A percentile compares a stretch with the other conserved stretches of the same genome.
These are phyloP conservation scores for Stephania yunnanensis DNA, from an alignment of 164 flowering plant genomes.

Conservation along the genomic window DNA sequence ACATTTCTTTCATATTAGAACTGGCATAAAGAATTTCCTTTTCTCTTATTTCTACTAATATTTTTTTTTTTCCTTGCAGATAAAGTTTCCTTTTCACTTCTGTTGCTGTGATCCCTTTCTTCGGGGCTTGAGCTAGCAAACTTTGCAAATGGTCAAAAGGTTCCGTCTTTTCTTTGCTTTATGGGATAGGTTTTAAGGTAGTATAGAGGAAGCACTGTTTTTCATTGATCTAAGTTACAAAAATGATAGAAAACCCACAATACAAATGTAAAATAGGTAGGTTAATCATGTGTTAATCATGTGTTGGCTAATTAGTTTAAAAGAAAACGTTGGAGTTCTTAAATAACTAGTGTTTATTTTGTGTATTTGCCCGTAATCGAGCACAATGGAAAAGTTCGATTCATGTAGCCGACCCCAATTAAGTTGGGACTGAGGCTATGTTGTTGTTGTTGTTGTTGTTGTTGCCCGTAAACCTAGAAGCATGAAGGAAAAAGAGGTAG, in stretches of 20 bases:
- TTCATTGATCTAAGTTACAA: background rate
- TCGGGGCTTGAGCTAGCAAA: constrained; percentile 11
- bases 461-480: background rate
- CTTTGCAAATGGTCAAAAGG: constrained; percentile 32
- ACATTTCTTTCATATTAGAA: background rate
- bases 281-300: no score
- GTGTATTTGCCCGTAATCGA: background rate
- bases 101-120: background rate
- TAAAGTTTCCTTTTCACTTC: constrained; percentile 5
- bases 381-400: no score
- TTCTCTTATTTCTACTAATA: background rate
- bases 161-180: background rate
- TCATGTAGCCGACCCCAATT: no score
- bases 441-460: no score
- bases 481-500: background rate
- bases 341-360: background rate
- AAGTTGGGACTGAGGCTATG: no score
- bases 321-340: background rate
- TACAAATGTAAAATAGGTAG: background rate
- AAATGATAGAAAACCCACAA: background rate
- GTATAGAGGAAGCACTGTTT: background rate
- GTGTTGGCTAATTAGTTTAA: background rate
- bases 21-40: background rate
- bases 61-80: background rate
- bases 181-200: background rate